Percentiles rank a stretch among this genome's conserved stretches.
phyloP scores from a whole-genome alignment of 2,329 filamentous ascomycete species.

The Cladophialophora immunda region DNA sequence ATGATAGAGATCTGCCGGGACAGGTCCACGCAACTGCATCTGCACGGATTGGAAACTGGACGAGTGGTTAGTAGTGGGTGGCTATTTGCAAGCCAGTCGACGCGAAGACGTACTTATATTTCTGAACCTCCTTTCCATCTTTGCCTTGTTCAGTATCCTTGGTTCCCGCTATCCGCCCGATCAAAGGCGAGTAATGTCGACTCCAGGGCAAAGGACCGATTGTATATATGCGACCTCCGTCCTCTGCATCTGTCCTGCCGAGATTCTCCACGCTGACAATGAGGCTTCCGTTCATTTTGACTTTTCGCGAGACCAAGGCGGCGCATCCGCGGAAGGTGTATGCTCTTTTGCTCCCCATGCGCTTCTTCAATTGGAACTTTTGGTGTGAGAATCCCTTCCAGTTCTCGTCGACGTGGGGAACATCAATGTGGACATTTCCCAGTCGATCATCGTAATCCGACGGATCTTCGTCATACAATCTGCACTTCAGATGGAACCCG shows the following conservation, averaged over 20 bases:
- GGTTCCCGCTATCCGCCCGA: slow-evolving; percentile 79
- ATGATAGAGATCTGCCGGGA: slow-evolving; percentile 83
- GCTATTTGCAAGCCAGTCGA: background rate
- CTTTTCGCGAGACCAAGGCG: slow-evolving; percentile 66
- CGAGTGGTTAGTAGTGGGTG: background rate
- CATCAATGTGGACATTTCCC: slow-evolving; percentile 80
- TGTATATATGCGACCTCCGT: slow-evolving; percentile 78
- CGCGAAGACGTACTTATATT: slow-evolving; percentile 73
- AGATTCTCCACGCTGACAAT: slow-evolving; percentile 80
- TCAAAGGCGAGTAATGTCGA: slow-evolving; percentile 87
- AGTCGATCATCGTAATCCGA: slow-evolving; percentile 86
- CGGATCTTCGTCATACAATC: slow-evolving; percentile 89
- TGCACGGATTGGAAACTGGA: slow-evolving; percentile 89
- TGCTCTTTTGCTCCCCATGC: slow-evolving; percentile 85
- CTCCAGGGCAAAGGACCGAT: slow-evolving; percentile 79
- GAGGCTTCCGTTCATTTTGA: slow-evolving; percentile 75
- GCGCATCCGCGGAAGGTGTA: slow-evolving; percentile 77
- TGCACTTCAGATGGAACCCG: slow-evolving; percentile 84
- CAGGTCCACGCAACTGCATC: slow-evolving; percentile 84
- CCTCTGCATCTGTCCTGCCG: slow-evolving; percentile 72
- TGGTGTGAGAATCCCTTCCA: slow-evolving; percentile 75
- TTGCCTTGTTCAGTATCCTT: slow-evolving; percentile 70
- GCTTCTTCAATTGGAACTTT: slow-evolving; percentile 78
- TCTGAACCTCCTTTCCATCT: slow-evolving; percentile 65
- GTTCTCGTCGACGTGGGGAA: slow-evolving; percentile 66